Evolutionary conservation across 2,329 filamentous ascomycete species (phyloP), one percentile per base, ranked within the genome.

Genomic region (Trichoderma sp.): DNA sequence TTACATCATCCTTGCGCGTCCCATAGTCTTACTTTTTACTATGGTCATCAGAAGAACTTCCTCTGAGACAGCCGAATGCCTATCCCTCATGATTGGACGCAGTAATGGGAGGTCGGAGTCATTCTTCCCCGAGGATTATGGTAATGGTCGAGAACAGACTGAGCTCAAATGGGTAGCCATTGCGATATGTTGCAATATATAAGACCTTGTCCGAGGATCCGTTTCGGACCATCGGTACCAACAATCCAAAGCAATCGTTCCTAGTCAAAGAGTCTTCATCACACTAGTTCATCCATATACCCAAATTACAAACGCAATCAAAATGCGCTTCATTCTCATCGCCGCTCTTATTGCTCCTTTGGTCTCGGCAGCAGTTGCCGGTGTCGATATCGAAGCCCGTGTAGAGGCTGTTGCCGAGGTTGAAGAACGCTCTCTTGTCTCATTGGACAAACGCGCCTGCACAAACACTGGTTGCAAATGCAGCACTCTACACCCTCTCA

Each of bases 341-440:
- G 59, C 59, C 3, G 45, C 59, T 63, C 59, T 63, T 29, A n/a
- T 63, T 19, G 45, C 59, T 29, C 59, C 59, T 9, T 10, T 63
- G 9, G 59, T 34, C 22, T 63, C 59, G 13, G 59, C 59, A 19
- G 59, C 59, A 10, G 59, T 63, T 39, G 59, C 59, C 19, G 59
- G 59, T 5, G 59, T 63, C 22, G 59, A 63, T 6, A 53, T 63
- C 17, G 59, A 52, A 17, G 59, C 59, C 13, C 59, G 59, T 29
- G 59, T 63, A 3, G 59, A 63, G 17, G 59, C 59, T 19, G 22
- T 63, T 17, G 59, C 59, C 32, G 17, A 53, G 29, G 45, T 63
- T 22, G 45, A 63, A 37, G 59, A 63, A 15, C 59, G 59, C 17
- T 53, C 59, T 9, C 45, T 63, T 2, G 45, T 63, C 13, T 25